Conservation (phyloP, 140 eudicot genomes). For the Oenanthe javanica region DNA sequence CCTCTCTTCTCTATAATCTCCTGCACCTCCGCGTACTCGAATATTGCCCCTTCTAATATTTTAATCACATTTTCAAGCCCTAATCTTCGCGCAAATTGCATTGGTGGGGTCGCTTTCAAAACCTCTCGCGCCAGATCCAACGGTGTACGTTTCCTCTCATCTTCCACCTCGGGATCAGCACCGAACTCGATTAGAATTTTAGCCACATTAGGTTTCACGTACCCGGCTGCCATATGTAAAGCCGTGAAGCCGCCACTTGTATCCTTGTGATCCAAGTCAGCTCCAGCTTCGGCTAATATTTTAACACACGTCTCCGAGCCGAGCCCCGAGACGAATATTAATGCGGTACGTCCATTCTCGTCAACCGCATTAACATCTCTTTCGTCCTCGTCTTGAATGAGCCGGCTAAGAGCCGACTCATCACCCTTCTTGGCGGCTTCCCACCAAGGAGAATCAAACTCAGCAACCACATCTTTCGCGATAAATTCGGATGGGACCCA, state of each 20-base stretch:
- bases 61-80: constrained; percentile 67
- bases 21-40: constrained; percentile 79
- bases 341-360: constrained; percentile 72
- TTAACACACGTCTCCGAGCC: constrained; percentile 76
- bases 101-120: constrained; percentile 55
- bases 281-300: constrained; percentile 57
- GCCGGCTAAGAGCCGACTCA: constrained; percentile 36
- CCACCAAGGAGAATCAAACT: constrained; percentile 94
- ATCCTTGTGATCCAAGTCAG: constrained; percentile 58
- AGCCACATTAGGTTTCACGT: constrained; percentile 61
- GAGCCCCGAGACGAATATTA: constrained; percentile 70
- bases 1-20: constrained; percentile 87
- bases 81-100: constrained; percentile 77
- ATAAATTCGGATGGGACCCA: constrained; percentile 75
- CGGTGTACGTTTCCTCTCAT: constrained; percentile 60
- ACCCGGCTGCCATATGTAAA: constrained; percentile 93
- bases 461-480: constrained; percentile 76
- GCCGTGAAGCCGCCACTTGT: constrained; percentile 69
- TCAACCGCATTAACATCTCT: constrained; percentile 75
- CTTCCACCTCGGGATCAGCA: constrained; percentile 63
- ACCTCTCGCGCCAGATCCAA: constrained; percentile 68
- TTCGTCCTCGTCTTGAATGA: constrained; percentile 44
- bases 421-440: constrained; percentile 75
- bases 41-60: constrained; percentile 50
- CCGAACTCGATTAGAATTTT: constrained; percentile 43